These are phyloP conservation scores for Pythium myriotylum DNA, from an alignment of 352 stramenopile genomes.

Conservation along the genomic window DNA sequence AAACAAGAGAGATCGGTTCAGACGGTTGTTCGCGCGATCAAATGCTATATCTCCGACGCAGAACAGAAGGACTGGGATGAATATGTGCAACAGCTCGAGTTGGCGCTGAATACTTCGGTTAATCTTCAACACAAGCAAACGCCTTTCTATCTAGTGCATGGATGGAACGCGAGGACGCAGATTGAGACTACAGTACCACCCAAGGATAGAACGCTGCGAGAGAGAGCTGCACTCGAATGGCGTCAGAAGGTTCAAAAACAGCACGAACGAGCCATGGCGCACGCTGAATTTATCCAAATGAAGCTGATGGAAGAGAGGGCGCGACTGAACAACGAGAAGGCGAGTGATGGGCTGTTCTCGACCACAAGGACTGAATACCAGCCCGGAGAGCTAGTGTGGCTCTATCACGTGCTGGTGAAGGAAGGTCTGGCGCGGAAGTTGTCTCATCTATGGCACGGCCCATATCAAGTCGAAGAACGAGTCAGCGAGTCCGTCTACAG, in stretches of 20 bases:
- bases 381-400: constrained; percentile 11
- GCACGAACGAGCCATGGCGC: neutral
- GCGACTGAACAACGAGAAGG: neutral
- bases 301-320: constrained; percentile 16
- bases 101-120: neutral
- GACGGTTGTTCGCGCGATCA: neutral
- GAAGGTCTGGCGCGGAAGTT: constrained; percentile 8
- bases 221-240: neutral
- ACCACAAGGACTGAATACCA: constrained; percentile 3
- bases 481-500: constrained; percentile 7
- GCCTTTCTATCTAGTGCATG: neutral
- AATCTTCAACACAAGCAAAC: neutral
- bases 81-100: neutral
- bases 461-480: constrained; percentile 8
- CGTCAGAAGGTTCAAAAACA: neutral
- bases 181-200: neutral
- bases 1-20: neutral
- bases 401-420: neutral
- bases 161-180: neutral
- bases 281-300: constrained; percentile 3
- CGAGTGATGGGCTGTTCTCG: neutral
- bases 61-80: neutral
- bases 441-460: constrained; percentile 15
- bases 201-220: neutral
- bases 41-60: neutral